Evolutionary conservation across 495 filamentous ascomycete genomes (phyloP).

Genomic region (Hypoxylon rickii): DNA sequence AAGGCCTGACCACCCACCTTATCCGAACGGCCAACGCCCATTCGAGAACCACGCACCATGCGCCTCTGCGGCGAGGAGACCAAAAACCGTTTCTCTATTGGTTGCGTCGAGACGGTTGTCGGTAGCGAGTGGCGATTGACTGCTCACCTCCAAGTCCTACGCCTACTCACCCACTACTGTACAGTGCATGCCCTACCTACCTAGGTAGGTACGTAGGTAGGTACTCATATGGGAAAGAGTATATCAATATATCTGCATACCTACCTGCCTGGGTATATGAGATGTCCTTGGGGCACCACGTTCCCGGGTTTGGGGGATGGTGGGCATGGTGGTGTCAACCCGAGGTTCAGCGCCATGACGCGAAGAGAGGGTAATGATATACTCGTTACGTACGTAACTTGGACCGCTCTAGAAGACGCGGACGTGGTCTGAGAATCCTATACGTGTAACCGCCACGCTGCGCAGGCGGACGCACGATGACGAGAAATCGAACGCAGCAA

Average conservation of each 20-base stretch:
- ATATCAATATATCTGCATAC: too few relatives aligned
- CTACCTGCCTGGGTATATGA: not conserved
- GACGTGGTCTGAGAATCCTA: conserved; percentile 9
- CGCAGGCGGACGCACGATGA: not conserved
- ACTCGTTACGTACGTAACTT: conserved; percentile 14
- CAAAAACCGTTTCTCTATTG: conserved; percentile 8
- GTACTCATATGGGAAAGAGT: too few relatives aligned
- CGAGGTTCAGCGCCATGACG: conserved; percentile 7
- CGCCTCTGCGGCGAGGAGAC: conserved; percentile 20
- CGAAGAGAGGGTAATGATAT: conserved; percentile 3
- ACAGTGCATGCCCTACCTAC: too few relatives aligned
- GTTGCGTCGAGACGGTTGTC: conserved; percentile 9
- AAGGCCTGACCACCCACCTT: conserved; percentile 2
- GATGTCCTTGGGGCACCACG: conserved; percentile 2
- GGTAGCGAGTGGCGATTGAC: conserved; percentile 3
- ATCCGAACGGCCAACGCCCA: conserved; percentile 6
- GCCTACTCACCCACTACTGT: too few relatives aligned
- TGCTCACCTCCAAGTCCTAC: not conserved
- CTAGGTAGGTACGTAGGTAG: too few relatives aligned
- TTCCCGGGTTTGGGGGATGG: conserved; percentile 10
- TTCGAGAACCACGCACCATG: conserved; percentile 18
- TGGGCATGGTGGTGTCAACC: too few relatives aligned
- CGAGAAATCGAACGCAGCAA: not conserved
- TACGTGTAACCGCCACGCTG: conserved; percentile 13
- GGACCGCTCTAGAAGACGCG: conserved; percentile 2